A percentile compares a stretch with the other conserved stretches of the same genome.
Evolutionary conservation across 2,329 filamentous ascomycete species (phyloP).

Genomic region (Hirsutella rhossiliensis): DNA sequence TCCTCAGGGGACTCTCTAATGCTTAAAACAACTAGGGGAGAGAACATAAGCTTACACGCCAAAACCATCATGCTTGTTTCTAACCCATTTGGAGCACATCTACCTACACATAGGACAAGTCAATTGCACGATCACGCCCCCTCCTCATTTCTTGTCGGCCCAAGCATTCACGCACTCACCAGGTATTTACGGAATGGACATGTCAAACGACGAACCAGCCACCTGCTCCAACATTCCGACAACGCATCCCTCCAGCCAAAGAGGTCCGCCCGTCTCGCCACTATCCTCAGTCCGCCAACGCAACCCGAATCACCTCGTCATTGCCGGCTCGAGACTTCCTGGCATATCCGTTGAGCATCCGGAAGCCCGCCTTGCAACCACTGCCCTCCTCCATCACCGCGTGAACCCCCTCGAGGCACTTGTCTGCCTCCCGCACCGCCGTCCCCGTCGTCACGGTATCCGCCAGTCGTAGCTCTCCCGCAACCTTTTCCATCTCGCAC

Average conservation of each 20-base stretch:
- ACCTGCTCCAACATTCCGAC: not conserved
- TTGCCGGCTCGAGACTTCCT: constrained; percentile 40
- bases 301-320: constrained; percentile 26
- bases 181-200: too few relatives aligned
- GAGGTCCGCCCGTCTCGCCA: not conserved
- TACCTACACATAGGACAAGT: too few relatives aligned
- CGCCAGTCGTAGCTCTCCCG: constrained; percentile 50
- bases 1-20: too few relatives aligned
- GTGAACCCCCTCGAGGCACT: constrained; percentile 47
- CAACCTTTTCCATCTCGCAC: constrained; percentile 67
- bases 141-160: too few relatives aligned
- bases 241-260: not conserved
- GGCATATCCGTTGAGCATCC: constrained; percentile 51
- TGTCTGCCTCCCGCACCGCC: constrained; percentile 42
- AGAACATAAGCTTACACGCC: too few relatives aligned
- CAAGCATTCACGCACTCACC: too few relatives aligned
- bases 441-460: constrained; percentile 39
- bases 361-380: constrained; percentile 43
- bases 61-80: too few relatives aligned
- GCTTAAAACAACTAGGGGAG: not conserved
- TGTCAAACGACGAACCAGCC: not conserved
- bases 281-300: constrained; percentile 11
- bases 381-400: constrained; percentile 53
- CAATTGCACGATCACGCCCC: too few relatives aligned
- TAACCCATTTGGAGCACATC: too few relatives aligned